Conservation (phyloP, 805 yeast species). For the Candida easanensis region DNA sequence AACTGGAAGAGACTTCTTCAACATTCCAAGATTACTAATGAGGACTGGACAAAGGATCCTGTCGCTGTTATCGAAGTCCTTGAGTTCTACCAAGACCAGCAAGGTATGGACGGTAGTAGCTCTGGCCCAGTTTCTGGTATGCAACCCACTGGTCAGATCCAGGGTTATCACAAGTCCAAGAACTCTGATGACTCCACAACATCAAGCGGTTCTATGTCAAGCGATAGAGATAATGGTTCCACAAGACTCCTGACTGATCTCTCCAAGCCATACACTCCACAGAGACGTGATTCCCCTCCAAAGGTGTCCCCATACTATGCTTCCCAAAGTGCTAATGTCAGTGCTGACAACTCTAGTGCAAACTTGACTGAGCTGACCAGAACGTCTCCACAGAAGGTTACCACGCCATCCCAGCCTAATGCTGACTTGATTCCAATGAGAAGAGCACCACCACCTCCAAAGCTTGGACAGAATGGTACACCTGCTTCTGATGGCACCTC, state of each 20-base stretch:
- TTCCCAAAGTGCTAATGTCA: constrained; percentile 12
- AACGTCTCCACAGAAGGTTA: constrained; percentile 1
- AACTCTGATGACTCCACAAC: constrained; percentile 24
- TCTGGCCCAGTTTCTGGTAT: background rate
- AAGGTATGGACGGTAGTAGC: constrained; percentile 12
- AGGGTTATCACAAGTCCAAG: constrained; percentile 19
- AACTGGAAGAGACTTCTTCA: constrained; percentile 87
- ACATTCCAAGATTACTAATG: constrained; percentile 85
- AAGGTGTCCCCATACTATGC: constrained; percentile 27
- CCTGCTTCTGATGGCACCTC: background rate
- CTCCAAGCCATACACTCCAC: constrained; percentile 41
- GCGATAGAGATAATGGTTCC: constrained; percentile 18
- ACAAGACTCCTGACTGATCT: constrained; percentile 39
- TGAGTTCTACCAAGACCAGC: constrained; percentile 62
- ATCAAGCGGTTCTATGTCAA: constrained; percentile 14
- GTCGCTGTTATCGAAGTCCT: constrained; percentile 92
- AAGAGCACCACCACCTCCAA: constrained; percentile 57
- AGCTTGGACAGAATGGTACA: constrained; percentile 1
- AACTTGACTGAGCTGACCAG: constrained; percentile 4
- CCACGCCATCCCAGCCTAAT: constrained; percentile 10
- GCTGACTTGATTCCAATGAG: constrained; percentile 45
- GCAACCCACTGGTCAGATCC: background rate
- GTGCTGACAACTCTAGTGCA: constrained; percentile 6
- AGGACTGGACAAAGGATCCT: constrained; percentile 91
- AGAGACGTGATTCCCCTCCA: constrained; percentile 42